Percentiles rank a stretch among this genome's conserved stretches.
phyloP scores from a whole-genome alignment of 768 basidiomycete species.

The Sporobolomyces pararoseus region DNA sequence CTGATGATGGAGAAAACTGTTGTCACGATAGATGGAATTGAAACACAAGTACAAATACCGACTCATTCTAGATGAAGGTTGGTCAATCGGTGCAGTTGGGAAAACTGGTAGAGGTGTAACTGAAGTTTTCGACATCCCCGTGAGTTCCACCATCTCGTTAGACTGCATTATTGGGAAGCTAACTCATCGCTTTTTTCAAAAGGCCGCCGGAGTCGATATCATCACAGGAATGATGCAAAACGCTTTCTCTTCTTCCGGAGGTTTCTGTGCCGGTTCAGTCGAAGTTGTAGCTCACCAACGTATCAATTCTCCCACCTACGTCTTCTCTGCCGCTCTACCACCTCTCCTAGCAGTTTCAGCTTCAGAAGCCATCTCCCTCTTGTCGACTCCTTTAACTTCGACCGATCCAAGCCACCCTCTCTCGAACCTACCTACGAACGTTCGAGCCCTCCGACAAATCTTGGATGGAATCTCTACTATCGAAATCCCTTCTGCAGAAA shows the following conservation, averaged over 20 bases:
- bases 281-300: slow-evolving; percentile 73
- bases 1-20: too few species aligned
- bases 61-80: slow-evolving; percentile 84
- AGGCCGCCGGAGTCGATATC: slow-evolving; percentile 90
- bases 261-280: slow-evolving; percentile 87
- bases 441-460: slow-evolving; percentile 68
- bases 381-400: slow-evolving; percentile 64
- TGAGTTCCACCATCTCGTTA: too few species aligned
- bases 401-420: slow-evolving; percentile 54
- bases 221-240: slow-evolving; percentile 85
- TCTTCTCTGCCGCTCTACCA: slow-evolving; percentile 94
- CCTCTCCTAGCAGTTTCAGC: slow-evolving; percentile 80
- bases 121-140: slow-evolving; percentile 88
- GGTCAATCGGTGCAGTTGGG: slow-evolving; percentile 89
- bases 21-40: slow-evolving; percentile 68
- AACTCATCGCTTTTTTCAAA: not conserved
- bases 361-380: slow-evolving; percentile 76
- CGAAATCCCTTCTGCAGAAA: slow-evolving; percentile 75
- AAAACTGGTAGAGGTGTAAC: slow-evolving; percentile 91
- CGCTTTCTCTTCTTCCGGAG: slow-evolving; percentile 76
- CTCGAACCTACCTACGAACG: slow-evolving; percentile 71
- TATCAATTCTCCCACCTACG: slow-evolving; percentile 69
- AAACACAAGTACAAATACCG: slow-evolving; percentile 95
- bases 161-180: too few species aligned
- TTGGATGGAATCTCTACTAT: slow-evolving; percentile 78